phyloP scores from a whole-genome alignment of 2,329 filamentous ascomycete species.

The Epichloe sylvatica region DNA sequence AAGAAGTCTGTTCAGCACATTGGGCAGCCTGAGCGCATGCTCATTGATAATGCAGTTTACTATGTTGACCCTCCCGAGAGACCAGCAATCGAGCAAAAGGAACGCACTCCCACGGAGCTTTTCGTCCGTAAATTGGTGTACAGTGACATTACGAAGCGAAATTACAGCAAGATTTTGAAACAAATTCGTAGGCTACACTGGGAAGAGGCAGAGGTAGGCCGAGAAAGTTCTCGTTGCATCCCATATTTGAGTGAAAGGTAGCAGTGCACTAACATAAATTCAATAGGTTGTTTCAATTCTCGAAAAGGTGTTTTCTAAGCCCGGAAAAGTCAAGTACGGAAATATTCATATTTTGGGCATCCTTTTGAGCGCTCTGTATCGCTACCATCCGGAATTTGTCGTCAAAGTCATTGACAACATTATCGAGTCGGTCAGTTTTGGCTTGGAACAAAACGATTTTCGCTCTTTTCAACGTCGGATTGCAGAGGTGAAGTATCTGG shows the following conservation, averaged over 20 bases:
- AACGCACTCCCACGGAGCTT: constrained; percentile 81
- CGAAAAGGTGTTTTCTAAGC: constrained; percentile 88
- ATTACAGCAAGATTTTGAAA: constrained; percentile 85
- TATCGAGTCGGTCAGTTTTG: constrained; percentile 74
- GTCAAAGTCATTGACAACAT: constrained; percentile 86
- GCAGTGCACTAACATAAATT: constrained; percentile 1
- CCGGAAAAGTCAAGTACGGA: constrained; percentile 93
- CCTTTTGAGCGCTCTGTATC: constrained; percentile 72
- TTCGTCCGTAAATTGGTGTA: constrained; percentile 91
- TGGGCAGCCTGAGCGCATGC: constrained; percentile 90
- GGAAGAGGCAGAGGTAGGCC: constrained; percentile 70
- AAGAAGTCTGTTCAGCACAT: constrained; percentile 95
- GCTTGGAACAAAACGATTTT: constrained; percentile 92
- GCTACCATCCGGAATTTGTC: constrained; percentile 84
- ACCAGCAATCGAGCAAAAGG: constrained; percentile 90
- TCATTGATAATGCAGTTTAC: constrained; percentile 95
- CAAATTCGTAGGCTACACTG: constrained; percentile 92
- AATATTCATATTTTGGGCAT: constrained; percentile 91
- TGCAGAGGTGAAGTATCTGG: constrained; percentile 90
- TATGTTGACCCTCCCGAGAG: constrained; percentile 93
- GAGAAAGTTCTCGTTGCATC: background rate
- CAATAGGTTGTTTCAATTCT: constrained; percentile 55
- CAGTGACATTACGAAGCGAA: constrained; percentile 83
- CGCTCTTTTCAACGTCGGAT: constrained; percentile 91
- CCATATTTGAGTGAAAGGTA: background rate